These are phyloP conservation scores for Tylopilus sp. DNA, from an alignment of 768 basidiomycete species.

Conservation along the genomic window DNA sequence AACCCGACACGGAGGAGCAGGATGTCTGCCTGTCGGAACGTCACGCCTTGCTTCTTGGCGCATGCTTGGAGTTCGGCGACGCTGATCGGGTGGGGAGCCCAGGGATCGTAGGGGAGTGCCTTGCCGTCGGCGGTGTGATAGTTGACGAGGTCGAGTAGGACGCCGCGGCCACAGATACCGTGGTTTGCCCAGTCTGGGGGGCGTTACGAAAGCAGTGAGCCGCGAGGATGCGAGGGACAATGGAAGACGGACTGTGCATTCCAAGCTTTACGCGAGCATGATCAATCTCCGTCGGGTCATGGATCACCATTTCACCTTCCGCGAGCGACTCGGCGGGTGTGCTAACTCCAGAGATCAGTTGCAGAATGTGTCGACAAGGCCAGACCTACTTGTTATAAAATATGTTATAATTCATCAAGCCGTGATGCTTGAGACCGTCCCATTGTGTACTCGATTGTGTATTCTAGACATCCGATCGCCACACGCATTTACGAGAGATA, in stretches of 20 bases:
- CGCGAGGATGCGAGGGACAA: not conserved
- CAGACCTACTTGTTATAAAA: slow-evolving; percentile 59
- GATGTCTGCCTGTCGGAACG: slow-evolving; percentile 58
- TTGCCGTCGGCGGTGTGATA: slow-evolving; percentile 41
- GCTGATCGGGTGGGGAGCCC: slow-evolving; percentile 51
- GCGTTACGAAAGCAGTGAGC: not conserved
- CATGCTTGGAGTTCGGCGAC: slow-evolving; percentile 56
- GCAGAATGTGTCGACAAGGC: not conserved
- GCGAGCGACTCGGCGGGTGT: slow-evolving; percentile 42
- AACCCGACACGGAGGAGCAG: slow-evolving; percentile 60
- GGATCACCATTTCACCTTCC: slow-evolving; percentile 43
- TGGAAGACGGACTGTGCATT: slow-evolving; percentile 57
- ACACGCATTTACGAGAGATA: not conserved
- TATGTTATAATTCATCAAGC: slow-evolving; percentile 47
- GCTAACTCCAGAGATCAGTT: slow-evolving; percentile 26
- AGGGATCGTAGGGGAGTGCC: slow-evolving; percentile 60
- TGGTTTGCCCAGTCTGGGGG: slow-evolving; percentile 63
- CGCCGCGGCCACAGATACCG: slow-evolving; percentile 67
- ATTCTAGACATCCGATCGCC: slow-evolving; percentile 39
- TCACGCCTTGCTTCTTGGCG: slow-evolving; percentile 55
- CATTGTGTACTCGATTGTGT: slow-evolving; percentile 71
- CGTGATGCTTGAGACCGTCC: slow-evolving; percentile 64
- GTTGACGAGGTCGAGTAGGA: slow-evolving; percentile 60
- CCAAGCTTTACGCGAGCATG: slow-evolving; percentile 49
- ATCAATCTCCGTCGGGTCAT: slow-evolving; percentile 49